Evolutionary conservation across 257 asterid species (phyloP).

Genomic region (Fraxinus cuspidata): DNA sequence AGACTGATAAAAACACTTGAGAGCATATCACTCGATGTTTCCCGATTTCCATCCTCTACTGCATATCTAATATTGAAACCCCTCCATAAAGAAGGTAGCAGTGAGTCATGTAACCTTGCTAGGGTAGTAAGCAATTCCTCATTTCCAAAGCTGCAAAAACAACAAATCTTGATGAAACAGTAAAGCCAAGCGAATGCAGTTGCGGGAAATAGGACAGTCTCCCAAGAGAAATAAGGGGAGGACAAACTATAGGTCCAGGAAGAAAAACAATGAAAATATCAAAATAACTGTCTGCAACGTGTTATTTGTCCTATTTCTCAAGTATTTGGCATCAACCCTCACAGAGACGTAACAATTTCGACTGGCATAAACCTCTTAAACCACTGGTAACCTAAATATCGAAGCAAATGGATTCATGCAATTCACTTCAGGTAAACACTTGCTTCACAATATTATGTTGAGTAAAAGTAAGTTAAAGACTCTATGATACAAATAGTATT

Average conservation of each 20-base stretch:
- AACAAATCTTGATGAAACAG: constrained; percentile 17
- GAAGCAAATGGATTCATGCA: not conserved
- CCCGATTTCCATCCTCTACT: constrained; percentile 38
- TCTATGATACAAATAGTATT: not conserved
- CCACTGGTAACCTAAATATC: not conserved
- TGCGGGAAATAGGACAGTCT: not conserved
- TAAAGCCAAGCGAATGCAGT: not conserved
- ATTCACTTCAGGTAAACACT: not conserved
- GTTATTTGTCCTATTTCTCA: not conserved
- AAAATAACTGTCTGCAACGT: not conserved
- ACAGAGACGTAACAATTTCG: not conserved
- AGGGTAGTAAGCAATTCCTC: constrained; percentile 77
- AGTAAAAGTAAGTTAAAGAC: not conserved
- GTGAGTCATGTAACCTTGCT: constrained; percentile 72
- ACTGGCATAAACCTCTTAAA: not conserved
- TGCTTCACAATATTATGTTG: not conserved
- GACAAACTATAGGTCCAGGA: not conserved
- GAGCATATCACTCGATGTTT: constrained; percentile 47
- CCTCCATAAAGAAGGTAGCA: constrained; percentile 71
- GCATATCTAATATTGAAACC: constrained; percentile 56
- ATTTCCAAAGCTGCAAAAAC: constrained; percentile 68
- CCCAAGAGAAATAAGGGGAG: not conserved
- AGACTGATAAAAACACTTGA: constrained; percentile 58
- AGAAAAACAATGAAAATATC: not conserved
- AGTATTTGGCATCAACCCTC: not conserved